These are phyloP conservation scores for Paratinospora sagittata DNA, from an alignment of 164 flowering plant genomes.

Conservation along the genomic window DNA sequence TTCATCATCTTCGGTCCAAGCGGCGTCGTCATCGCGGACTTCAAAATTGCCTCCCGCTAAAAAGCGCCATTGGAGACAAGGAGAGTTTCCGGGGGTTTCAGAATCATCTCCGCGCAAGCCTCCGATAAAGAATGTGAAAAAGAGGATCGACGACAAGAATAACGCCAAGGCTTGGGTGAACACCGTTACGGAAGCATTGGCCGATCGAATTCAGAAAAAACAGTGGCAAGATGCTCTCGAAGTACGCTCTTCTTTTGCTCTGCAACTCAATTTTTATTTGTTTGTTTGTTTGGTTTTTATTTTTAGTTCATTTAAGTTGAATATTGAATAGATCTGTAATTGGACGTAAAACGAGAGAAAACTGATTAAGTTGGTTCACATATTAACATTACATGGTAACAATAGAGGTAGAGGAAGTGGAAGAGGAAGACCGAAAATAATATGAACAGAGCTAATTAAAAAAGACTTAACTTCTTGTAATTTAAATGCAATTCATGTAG, in stretches of 20 bases:
- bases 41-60: conserved; percentile 18
- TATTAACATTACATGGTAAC: too few relatives aligned
- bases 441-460: too few relatives aligned
- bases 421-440: too few relatives aligned
- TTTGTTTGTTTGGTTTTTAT: too few relatives aligned
- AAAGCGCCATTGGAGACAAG: conserved; percentile 76
- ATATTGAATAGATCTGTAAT: too few relatives aligned
- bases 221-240: conserved; percentile 77
- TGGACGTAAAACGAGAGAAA: too few relatives aligned
- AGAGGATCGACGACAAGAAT: conserved; percentile 56
- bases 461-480: too few relatives aligned
- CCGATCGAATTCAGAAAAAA: conserved; percentile 57
- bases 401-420: too few relatives aligned
- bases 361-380: too few relatives aligned
- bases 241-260: conserved; percentile 28
- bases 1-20: conserved; percentile 16
- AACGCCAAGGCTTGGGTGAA: conserved; percentile 70
- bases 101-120: conserved; percentile 25
- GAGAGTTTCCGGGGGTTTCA: conserved; percentile 66
- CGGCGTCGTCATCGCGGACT: conserved; percentile 10
- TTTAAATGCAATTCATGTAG: too few relatives aligned
- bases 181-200: conserved; percentile 78
- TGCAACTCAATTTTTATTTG: neutral
- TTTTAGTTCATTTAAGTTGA: too few relatives aligned
- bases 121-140: conserved; percentile 74